Percentiles rank a stretch among this genome's conserved stretches.
phyloP scores from a whole-genome alignment of 1,139 yeast species.

The Pichia sp. region DNA sequence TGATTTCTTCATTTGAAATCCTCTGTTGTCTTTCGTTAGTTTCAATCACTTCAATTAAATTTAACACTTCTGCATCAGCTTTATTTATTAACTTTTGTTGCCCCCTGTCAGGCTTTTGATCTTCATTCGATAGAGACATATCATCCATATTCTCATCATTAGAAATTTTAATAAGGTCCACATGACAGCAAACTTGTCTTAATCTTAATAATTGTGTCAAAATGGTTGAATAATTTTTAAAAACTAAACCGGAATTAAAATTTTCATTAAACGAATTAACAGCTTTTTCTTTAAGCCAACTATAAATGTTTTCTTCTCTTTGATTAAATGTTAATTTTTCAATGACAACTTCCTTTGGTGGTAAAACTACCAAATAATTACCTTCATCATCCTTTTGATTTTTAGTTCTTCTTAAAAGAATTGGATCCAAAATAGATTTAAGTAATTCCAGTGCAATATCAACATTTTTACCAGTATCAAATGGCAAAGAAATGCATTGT shows the following conservation, averaged over 20 bases:
- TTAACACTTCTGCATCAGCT: slow-evolving; percentile 26
- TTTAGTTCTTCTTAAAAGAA: slow-evolving; percentile 79
- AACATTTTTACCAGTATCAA: slow-evolving; percentile 62
- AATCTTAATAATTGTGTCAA: slow-evolving; percentile 76
- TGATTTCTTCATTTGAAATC: slow-evolving; percentile 21
- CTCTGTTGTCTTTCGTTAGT: slow-evolving; percentile 21
- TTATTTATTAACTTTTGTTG: slow-evolving; percentile 14
- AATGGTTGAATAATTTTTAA: slow-evolving; percentile 71
- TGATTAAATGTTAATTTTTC: slow-evolving; percentile 63
- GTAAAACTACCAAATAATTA: slow-evolving; percentile 65
- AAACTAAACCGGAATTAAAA: slow-evolving; percentile 57
- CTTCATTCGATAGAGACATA: slow-evolving; percentile 11
- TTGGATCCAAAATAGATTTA: slow-evolving; percentile 78
- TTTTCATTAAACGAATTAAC: slow-evolving; percentile 60
- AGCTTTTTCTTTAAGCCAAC: slow-evolving; percentile 65
- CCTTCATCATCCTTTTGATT: slow-evolving; percentile 76
- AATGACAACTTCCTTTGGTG: slow-evolving; percentile 65
- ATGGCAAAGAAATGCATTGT: slow-evolving; percentile 78
- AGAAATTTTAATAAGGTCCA: slow-evolving; percentile 48
- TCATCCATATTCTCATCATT: slow-evolving; percentile 29
- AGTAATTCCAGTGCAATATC: slow-evolving; percentile 75
- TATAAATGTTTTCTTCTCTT: slow-evolving; percentile 60
- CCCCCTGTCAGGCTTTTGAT: neutral
- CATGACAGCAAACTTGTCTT: slow-evolving; percentile 86
- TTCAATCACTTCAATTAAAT: slow-evolving; percentile 22